Evolutionary conservation across 768 basidiomycete species (phyloP).

Genomic region (Podaxis sp.): DNA sequence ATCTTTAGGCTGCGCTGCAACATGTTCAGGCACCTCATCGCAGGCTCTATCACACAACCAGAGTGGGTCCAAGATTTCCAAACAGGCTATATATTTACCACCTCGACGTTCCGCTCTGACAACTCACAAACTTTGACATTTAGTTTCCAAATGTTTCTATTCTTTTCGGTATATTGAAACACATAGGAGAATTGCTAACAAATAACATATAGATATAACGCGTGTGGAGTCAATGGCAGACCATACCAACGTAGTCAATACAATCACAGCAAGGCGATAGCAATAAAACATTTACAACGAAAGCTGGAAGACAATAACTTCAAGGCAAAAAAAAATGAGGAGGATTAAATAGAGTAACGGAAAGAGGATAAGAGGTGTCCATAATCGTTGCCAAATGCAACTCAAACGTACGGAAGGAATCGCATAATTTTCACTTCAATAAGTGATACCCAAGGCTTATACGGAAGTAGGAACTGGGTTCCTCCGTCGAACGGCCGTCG

Average conservation of each 20-base stretch:
- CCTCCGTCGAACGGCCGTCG: slow-evolving; percentile 23
- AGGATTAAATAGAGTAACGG: background rate
- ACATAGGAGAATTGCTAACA: background rate
- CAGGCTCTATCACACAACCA: too few species aligned
- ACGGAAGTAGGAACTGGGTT: slow-evolving; percentile 33
- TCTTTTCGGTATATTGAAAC: slow-evolving; percentile 4
- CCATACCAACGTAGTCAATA: slow-evolving; percentile 9
- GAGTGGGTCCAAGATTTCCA: background rate
- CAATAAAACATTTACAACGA: slow-evolving; percentile 11
- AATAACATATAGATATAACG: slow-evolving; percentile 10
- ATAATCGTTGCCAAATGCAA: slow-evolving; percentile 9
- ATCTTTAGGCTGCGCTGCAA: too few species aligned
- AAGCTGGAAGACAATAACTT: background rate
- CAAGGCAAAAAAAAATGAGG: background rate
- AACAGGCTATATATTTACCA: background rate
- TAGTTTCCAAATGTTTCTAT: slow-evolving; percentile 1
- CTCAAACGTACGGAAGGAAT: background rate
- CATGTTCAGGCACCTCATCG: too few species aligned
- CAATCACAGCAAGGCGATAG: slow-evolving; percentile 13
- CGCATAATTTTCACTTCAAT: background rate
- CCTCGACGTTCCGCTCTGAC: background rate
- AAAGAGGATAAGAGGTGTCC: background rate
- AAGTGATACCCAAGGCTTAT: background rate
- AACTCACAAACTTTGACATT: background rate
- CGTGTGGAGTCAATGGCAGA: background rate